phyloP scores from a whole-genome alignment of 1,139 yeast genomes.

The Yamadazyma sp. region DNA sequence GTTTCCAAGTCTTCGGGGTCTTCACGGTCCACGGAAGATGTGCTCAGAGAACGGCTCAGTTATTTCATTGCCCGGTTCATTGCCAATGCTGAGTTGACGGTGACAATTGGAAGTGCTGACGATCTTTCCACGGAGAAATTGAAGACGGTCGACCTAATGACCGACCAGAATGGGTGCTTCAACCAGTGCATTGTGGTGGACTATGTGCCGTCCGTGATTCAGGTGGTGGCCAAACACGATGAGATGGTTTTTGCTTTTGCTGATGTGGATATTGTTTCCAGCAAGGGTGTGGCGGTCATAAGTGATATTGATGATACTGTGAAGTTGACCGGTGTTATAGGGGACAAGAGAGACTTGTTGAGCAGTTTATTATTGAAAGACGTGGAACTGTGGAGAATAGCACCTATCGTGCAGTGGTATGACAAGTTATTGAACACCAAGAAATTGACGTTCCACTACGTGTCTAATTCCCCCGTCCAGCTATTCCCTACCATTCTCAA shows the following conservation, averaged over 20 bases:
- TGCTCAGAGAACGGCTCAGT: conserved; percentile 54
- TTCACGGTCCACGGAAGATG: conserved; percentile 25
- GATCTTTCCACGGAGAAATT: conserved; percentile 19
- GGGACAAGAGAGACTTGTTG: conserved; percentile 80
- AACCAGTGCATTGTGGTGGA: conserved; percentile 46
- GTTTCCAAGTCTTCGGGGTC: background rate
- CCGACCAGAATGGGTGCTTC: conserved; percentile 65
- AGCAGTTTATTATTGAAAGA: conserved; percentile 72
- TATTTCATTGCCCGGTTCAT: conserved; percentile 61
- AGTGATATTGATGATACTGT: conserved; percentile 96
- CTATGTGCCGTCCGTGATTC: conserved; percentile 55
- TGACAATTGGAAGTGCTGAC: conserved; percentile 51
- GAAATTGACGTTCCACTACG: conserved; percentile 75
- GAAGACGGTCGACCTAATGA: conserved; percentile 28
- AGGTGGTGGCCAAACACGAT: conserved; percentile 39
- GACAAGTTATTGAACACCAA: conserved; percentile 30
- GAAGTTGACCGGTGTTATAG: conserved; percentile 84
- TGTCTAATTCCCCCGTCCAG: conserved; percentile 95
- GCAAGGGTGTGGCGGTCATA: conserved; percentile 67
- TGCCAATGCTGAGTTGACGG: conserved; percentile 50
- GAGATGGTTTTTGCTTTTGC: conserved; percentile 48
- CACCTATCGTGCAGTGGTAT: conserved; percentile 76
- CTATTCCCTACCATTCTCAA: conserved; percentile 63
- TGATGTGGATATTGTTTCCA: conserved; percentile 42
- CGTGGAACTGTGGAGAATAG: conserved; percentile 64